A percentile compares a stretch with the other conserved stretches of the same genome.
Evolutionary conservation across 1,284 basidiomycete species (phyloP).

Genomic region (Boletus subluridellus): DNA sequence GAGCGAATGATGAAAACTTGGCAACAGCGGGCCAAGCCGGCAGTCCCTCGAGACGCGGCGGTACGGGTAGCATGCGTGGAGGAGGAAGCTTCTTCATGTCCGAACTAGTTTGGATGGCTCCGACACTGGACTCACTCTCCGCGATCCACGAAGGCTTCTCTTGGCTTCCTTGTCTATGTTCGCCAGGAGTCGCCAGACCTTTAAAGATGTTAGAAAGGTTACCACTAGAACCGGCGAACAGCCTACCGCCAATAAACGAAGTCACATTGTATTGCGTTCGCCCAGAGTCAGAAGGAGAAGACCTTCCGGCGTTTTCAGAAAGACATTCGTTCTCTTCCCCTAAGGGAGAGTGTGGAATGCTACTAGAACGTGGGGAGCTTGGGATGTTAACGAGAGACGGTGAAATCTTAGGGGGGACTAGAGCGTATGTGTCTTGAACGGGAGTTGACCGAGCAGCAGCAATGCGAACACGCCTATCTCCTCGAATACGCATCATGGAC

Average conservation of each 20-base stretch:
- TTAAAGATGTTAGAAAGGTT: slow-evolving; percentile 1
- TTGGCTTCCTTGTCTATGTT: background rate
- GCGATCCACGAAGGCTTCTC: slow-evolving; percentile 3
- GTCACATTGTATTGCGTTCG: slow-evolving; percentile 68
- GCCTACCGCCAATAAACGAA: slow-evolving; percentile 68
- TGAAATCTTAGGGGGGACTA: slow-evolving; percentile 4
- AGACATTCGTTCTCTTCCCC: slow-evolving; percentile 32
- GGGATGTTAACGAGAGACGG: slow-evolving; percentile 16
- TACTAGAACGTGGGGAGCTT: slow-evolving; percentile 12
- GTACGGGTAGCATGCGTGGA: background rate
- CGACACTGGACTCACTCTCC: slow-evolving; percentile 2
- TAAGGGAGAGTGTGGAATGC: slow-evolving; percentile 31
- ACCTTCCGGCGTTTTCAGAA: slow-evolving; percentile 21
- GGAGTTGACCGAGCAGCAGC: slow-evolving; percentile 3
- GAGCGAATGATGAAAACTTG: slow-evolving; percentile 1
- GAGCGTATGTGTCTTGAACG: slow-evolving; percentile 3
- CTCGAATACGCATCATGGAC: slow-evolving; percentile 22
- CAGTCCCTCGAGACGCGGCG: background rate
- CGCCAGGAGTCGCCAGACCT: slow-evolving; percentile 35
- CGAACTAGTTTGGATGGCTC: background rate
- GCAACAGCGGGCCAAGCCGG: slow-evolving; percentile 1
- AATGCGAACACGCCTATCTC: slow-evolving; percentile 21
- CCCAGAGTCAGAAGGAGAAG: slow-evolving; percentile 38
- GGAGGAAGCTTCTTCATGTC: background rate
- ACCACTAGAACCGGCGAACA: background rate